These are phyloP conservation scores for Alternaria ventricosa DNA, from an alignment of 2,329 filamentous ascomycete species.

Conservation along the genomic window DNA sequence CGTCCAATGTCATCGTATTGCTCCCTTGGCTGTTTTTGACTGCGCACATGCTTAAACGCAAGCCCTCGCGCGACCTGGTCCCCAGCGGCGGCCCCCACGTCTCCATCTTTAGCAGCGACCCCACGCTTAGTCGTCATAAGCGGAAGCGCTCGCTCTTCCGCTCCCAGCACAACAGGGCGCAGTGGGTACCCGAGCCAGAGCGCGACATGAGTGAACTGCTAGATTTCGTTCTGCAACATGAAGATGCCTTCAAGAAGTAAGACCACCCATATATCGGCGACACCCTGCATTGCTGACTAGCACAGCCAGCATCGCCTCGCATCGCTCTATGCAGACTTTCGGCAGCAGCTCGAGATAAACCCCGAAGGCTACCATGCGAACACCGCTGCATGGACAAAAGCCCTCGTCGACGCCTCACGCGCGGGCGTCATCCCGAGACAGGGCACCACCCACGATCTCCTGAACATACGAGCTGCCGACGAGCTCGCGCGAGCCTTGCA, in stretches of 20 bases:
- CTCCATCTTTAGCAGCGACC: conserved; percentile 30
- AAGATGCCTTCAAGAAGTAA: conserved; percentile 57
- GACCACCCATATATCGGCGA: not conserved
- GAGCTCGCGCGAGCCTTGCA: conserved; percentile 74
- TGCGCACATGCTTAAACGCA: conserved; percentile 34
- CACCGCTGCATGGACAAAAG: conserved; percentile 77
- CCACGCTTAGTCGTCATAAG: conserved; percentile 24
- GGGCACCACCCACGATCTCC: conserved; percentile 51
- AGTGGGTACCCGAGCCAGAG: conserved; percentile 32
- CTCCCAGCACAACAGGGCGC: conserved; percentile 21
- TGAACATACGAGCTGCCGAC: conserved; percentile 63
- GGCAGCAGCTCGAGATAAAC: conserved; percentile 74
- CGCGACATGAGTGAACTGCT: conserved; percentile 69
- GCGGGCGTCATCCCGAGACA: conserved; percentile 63
- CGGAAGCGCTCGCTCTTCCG: conserved; percentile 32
- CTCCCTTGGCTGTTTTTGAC: not conserved
- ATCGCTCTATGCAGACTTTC: conserved; percentile 88
- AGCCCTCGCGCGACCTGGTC: conserved; percentile 21
- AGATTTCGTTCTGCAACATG: conserved; percentile 61
- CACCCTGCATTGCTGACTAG: conserved; percentile 14
- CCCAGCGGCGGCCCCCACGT: conserved; percentile 21
- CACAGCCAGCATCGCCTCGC: conserved; percentile 72
- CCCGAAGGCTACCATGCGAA: conserved; percentile 87
- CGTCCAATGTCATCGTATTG: not conserved
- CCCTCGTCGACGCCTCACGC: conserved; percentile 71